These are phyloP conservation scores for Fusarium ramigenum DNA, from an alignment of 2,329 filamentous ascomycete genomes.

Conservation along the genomic window DNA sequence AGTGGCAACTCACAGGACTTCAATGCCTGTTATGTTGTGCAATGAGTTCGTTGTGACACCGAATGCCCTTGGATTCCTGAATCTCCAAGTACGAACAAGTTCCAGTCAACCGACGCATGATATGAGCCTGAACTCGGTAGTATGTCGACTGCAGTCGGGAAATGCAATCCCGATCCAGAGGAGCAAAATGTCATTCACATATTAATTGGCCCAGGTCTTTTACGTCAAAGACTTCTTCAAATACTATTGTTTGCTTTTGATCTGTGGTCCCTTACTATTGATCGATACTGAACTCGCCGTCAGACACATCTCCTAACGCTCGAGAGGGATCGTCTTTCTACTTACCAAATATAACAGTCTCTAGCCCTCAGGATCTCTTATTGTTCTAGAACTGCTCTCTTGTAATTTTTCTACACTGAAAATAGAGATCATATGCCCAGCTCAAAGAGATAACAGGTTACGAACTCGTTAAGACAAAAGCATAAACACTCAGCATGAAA, in stretches of 20 bases:
- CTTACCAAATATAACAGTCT: neutral
- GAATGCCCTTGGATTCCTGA: neutral
- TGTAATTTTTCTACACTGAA: neutral
- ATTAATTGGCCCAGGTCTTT: neutral
- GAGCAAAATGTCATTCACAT: neutral
- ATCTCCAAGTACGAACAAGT: neutral
- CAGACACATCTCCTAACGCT: neutral
- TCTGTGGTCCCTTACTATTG: neutral
- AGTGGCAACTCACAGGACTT: conserved; percentile 19
- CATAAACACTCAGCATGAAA: too few relatives aligned
- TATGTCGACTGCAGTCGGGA: neutral
- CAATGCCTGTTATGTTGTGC: neutral
- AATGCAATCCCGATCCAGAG: neutral
- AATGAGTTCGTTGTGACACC: conserved; percentile 1
- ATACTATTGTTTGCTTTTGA: neutral
- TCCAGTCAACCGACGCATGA: neutral
- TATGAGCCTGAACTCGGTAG: neutral
- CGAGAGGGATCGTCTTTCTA: neutral
- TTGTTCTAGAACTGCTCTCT: neutral
- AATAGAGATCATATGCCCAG: neutral
- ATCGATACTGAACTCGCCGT: neutral
- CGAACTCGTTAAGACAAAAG: too few relatives aligned
- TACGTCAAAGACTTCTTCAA: neutral
- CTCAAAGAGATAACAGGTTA: neutral
- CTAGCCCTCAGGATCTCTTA: too few relatives aligned